These are phyloP conservation scores for Skeletonema marinoi DNA, from an alignment of 108 stramenopile species.

Conservation along the genomic window DNA sequence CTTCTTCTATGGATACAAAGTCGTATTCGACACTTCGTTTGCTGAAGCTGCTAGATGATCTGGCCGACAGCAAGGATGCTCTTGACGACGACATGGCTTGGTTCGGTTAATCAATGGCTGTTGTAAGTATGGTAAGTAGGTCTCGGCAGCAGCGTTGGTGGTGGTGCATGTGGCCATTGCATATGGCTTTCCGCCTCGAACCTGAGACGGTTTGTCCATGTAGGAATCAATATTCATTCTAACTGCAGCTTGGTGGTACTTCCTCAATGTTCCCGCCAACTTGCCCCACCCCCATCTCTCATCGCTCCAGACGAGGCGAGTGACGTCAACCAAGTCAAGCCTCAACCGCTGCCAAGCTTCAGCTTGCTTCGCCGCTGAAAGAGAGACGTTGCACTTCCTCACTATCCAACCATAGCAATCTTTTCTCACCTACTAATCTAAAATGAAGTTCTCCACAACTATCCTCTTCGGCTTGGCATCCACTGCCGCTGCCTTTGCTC, in stretches of 20 bases:
- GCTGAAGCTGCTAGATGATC: not conserved
- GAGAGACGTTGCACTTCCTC: not conserved
- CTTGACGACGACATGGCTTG: not conserved
- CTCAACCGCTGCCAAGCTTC: no score
- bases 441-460: conserved; percentile 36
- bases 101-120: not conserved
- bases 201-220: no score
- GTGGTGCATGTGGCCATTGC: no score
- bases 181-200: no score
- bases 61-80: not conserved
- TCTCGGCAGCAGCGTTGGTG: no score
- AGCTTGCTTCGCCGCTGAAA: not conserved
- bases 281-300: no score
- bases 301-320: not conserved
- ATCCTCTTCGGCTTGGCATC: conserved; percentile 34
- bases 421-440: not conserved
- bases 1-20: conserved; percentile 34
- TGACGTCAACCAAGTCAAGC: not conserved
- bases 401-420: not conserved
- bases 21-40: conserved; percentile 1
- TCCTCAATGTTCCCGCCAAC: no score
- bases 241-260: no score
- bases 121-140: no score
- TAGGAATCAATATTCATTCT: no score
- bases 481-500: conserved; percentile 34